Evolutionary conservation across 1,284 basidiomycete genomes (phyloP), one percentile per base, ranked within the genome.

Genomic region (Lentinula novae-zelandiae): DNA sequence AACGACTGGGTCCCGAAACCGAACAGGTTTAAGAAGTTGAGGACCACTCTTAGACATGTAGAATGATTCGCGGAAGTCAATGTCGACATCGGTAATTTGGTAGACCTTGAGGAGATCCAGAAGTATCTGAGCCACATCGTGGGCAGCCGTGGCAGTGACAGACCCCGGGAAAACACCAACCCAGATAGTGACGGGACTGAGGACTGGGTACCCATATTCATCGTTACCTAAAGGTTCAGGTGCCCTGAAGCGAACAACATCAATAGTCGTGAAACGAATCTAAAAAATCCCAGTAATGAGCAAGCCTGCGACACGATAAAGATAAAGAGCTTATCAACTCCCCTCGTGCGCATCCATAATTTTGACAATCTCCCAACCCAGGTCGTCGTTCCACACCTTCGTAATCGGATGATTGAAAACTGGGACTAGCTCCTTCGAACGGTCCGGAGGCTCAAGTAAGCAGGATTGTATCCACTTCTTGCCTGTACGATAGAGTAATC

Each of bases 1-100:
- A 15, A 39, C 15, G 38, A 39, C 38, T 9, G 38, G 38, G 38
- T 39, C 38, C 9, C 3, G 2, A 27, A 3, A 4, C 65, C 66
- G 40, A 58, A 66, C 38, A 39, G 9, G 15, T 9, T 9, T 39
- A 39, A 39, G 38, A 27, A 27, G 3, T 27, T 27, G 27, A 27
- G 27, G 27, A 27, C 27, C 38, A 39, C 15, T 9, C 50, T 60
- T 27, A 36, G 64, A 66, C 58, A 3, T 65, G 63, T 66, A 67
- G 51, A 63, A 27, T 46, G 69, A 70, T 56, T 72, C 69, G 42
- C 67, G 64, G 64, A 57, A 71, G 1, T 67, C 68, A 34, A 71
- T 44, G 40, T 70, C 67, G 49, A 71, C 61, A 58, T 72, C 67
- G 44, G 58, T 63, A 60, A 73, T 69, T 52, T 64, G 40, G 60